Percentiles rank a stretch among this genome's conserved stretches.
phyloP scores from a whole-genome alignment of 768 basidiomycete species.

The Gymnopilus junonius region DNA sequence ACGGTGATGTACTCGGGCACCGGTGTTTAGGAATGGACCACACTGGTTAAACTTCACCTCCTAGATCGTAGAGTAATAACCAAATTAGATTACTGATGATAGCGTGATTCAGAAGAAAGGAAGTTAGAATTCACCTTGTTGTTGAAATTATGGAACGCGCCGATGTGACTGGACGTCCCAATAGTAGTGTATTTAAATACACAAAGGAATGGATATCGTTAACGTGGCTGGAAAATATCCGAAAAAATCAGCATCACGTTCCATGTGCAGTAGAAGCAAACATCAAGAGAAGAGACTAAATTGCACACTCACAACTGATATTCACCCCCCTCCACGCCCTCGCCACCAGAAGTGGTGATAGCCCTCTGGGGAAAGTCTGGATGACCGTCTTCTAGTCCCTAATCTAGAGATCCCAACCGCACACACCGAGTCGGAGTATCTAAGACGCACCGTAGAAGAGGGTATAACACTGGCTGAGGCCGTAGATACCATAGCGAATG shows the following conservation, averaged over 20 bases:
- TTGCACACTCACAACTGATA: slow-evolving; percentile 56
- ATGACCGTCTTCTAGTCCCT: slow-evolving; percentile 57
- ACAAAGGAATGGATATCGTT: slow-evolving; percentile 52
- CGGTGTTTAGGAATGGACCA: too few relatives aligned
- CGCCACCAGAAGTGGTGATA: slow-evolving; percentile 40
- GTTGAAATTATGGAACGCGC: slow-evolving; percentile 50
- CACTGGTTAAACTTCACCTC: too few relatives aligned
- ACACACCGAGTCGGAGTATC: slow-evolving; percentile 53
- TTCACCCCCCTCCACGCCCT: slow-evolving; percentile 55
- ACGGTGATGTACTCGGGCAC: slow-evolving; percentile 56
- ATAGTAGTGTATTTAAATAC: slow-evolving; percentile 59
- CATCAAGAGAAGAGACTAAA: neutral
- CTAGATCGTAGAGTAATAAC: slow-evolving; percentile 4
- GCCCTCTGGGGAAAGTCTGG: slow-evolving; percentile 39
- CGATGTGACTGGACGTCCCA: slow-evolving; percentile 60
- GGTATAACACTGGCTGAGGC: slow-evolving; percentile 18
- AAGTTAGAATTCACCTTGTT: slow-evolving; percentile 40
- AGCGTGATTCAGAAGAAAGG: too few relatives aligned
- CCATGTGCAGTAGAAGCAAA: neutral
- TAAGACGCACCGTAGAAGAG: slow-evolving; percentile 25
- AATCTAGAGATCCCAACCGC: slow-evolving; percentile 56
- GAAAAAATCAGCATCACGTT: neutral
- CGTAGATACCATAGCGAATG: slow-evolving; percentile 13
- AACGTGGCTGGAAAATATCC: slow-evolving; percentile 35
- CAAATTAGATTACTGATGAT: too few relatives aligned